Percentiles rank a stretch among this genome's conserved stretches.
These are phyloP conservation scores for Globisporangium viniferum DNA, from an alignment of 352 stramenopile genomes.

Conservation along the genomic window DNA sequence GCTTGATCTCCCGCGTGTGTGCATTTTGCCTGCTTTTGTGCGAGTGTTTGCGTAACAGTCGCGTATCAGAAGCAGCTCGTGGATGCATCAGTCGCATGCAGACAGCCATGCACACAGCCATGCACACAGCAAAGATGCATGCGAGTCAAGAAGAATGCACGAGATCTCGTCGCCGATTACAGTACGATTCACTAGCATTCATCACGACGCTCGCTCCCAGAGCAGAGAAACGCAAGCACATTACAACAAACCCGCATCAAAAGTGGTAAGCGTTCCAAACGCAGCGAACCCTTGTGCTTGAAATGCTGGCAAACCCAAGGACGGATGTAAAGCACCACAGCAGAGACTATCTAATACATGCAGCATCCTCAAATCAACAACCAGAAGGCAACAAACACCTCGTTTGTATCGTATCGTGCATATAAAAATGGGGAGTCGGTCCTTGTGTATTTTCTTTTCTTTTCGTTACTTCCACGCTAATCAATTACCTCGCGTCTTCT, in stretches of 20 bases:
- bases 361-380: too few species aligned
- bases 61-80: neutral
- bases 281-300: too few species aligned
- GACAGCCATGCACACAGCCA: neutral
- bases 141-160: neutral
- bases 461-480: neutral
- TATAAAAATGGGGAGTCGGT: constrained; percentile 2
- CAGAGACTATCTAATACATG: too few species aligned
- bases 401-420: neutral
- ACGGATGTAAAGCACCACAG: neutral
- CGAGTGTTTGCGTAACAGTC: neutral
- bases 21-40: neutral
- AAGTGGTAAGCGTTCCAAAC: too few species aligned
- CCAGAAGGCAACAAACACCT: too few species aligned
- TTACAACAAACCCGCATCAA: too few species aligned
- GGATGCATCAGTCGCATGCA: neutral
- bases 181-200: too few species aligned
- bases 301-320: too few species aligned
- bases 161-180: too few species aligned
- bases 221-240: too few species aligned
- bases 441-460: constrained; percentile 2
- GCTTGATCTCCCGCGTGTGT: neutral
- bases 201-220: too few species aligned
- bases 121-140: neutral
- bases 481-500: constrained; percentile 3